These are phyloP conservation scores for Pyrenophora graminea DNA, from an alignment of 2,329 filamentous ascomycete species.

Conservation along the genomic window DNA sequence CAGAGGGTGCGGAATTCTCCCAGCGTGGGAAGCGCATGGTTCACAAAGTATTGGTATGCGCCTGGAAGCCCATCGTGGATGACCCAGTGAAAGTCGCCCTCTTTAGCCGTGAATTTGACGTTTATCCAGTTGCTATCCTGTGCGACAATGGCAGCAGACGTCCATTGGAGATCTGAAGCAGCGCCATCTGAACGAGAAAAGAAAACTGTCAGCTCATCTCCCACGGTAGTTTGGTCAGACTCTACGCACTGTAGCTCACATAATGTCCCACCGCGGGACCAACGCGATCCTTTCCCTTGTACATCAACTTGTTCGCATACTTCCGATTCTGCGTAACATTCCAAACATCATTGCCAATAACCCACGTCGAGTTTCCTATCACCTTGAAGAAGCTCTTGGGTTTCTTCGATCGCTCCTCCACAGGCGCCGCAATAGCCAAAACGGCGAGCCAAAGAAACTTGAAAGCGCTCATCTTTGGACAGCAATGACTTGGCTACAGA, in stretches of 20 bases:
- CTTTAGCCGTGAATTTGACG: conserved; percentile 52
- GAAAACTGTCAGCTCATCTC: no score
- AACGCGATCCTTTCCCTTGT: conserved; percentile 50
- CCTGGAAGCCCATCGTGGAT: conserved; percentile 55
- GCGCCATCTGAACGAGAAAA: conserved; percentile 48
- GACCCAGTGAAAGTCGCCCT: conserved; percentile 59
- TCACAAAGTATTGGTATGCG: conserved; percentile 62
- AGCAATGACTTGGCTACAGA: no score
- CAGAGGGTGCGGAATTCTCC: conserved; percentile 58
- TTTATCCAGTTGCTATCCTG: conserved; percentile 53
- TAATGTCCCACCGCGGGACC: conserved; percentile 51
- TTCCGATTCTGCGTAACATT: conserved; percentile 48
- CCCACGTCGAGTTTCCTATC: conserved; percentile 41
- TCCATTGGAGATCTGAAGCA: conserved; percentile 54
- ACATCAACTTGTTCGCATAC: conserved; percentile 49
- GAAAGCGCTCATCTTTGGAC: conserved; percentile 18
- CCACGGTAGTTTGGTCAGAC: no score
- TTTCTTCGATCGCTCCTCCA: conserved; percentile 27
- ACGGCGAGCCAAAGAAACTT: conserved; percentile 23
- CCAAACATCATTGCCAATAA: conserved; percentile 50
- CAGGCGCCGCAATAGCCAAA: conserved; percentile 23
- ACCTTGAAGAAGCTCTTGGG: conserved; percentile 42
- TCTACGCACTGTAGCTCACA: conserved; percentile 50
- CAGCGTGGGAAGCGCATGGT: conserved; percentile 53
- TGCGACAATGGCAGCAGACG: conserved; percentile 51